Percentiles rank a stretch among this genome's conserved stretches.
Conservation (phyloP, 2,329 filamentous ascomycete species). For the Truncatella angustata region DNA sequence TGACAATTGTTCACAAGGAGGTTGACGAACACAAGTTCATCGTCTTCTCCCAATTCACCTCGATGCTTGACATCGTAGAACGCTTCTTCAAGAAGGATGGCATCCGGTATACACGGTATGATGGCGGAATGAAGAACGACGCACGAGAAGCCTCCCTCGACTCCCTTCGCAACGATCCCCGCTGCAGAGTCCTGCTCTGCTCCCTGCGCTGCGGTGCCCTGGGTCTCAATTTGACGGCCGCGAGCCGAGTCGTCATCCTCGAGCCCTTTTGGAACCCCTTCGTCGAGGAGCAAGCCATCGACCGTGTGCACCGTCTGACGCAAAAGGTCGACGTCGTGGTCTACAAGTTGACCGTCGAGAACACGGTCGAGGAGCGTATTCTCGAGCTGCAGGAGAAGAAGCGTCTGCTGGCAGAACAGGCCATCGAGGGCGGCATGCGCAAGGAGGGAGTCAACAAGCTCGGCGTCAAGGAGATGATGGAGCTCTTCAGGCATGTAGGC, state of each 20-base stretch:
- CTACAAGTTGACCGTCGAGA: conserved; percentile 85
- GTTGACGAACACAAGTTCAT: conserved; percentile 89
- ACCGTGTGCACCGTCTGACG: conserved; percentile 96
- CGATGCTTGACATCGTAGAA: conserved; percentile 94
- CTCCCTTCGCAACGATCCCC: conserved; percentile 69
- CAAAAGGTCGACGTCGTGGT: conserved; percentile 93
- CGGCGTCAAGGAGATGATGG: conserved; percentile 88
- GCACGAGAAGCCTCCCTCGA: conserved; percentile 82
- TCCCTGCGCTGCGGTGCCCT: conserved; percentile 91
- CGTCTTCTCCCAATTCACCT: conserved; percentile 97
- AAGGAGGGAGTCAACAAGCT: conserved; percentile 78
- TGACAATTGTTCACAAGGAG: conserved; percentile 78
- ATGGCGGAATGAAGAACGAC: conserved; percentile 93
- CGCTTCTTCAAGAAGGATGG: conserved; percentile 77
- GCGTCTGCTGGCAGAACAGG: conserved; percentile 83
- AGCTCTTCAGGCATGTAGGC: conserved; percentile 73
- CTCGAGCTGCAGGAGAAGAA: conserved; percentile 94
- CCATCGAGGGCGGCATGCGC: conserved; percentile 77
- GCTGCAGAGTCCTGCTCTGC: conserved; percentile 82
- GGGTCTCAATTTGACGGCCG: conserved; percentile 91
- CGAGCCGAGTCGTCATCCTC: conserved; percentile 87
- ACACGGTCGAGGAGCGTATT: conserved; percentile 91
- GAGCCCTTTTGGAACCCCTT: conserved; percentile 99
- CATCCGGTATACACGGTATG: conserved; percentile 84
- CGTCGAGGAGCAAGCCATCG: conserved; percentile 97